Evolutionary conservation across 371 early-diverging fungal species (phyloP), one percentile per base, ranked within the genome.

Genomic region (Saksenaea oblongispora): DNA sequence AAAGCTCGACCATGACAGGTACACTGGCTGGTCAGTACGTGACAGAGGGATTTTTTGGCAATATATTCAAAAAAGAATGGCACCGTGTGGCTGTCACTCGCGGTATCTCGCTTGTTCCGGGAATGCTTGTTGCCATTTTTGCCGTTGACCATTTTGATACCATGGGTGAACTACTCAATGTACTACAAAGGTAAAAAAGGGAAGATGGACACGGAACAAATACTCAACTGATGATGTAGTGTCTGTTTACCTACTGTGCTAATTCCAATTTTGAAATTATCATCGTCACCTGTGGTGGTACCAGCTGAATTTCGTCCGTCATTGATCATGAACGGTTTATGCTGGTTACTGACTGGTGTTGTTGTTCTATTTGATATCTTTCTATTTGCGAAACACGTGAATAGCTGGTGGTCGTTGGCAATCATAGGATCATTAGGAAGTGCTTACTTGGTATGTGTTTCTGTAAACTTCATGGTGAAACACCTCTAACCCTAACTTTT

Each of bases 1-100:
- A 91, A 71, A 87, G 85, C 61, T 84, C 87, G 8, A 89, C 91
- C 13, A 87, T 91, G 85, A 87, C 92, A 5, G 89, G 90, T 27
- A 91, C 91, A 17, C 65, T 91, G 51, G 89, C 89, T 31, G 91
- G 92, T 3, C 91, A 91, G 65, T 87, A 85, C 74, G 90, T 91
- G 4, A 85, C 86, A 17, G 88, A 89, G 65, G 91, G 91, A 0
- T 90, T 90, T 68, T 84, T 82, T 74, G 84, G 84, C 3, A 67
- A 72, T 54, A 70, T 82, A 13, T 87, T 91, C 67, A 78, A 83
- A 31, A 83, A 82, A 62, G 84, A 87, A 18, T 89, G 90, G 90
- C 84, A 87, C 58, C 86, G 91, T 24, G 74, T 87, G 34, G 80
- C 85, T 0, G 68, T 84, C 8, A 91, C 90, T 0, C 81, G 91